Conservation (phyloP, 179 eudicot species). For the Beta corolliflora region DNA sequence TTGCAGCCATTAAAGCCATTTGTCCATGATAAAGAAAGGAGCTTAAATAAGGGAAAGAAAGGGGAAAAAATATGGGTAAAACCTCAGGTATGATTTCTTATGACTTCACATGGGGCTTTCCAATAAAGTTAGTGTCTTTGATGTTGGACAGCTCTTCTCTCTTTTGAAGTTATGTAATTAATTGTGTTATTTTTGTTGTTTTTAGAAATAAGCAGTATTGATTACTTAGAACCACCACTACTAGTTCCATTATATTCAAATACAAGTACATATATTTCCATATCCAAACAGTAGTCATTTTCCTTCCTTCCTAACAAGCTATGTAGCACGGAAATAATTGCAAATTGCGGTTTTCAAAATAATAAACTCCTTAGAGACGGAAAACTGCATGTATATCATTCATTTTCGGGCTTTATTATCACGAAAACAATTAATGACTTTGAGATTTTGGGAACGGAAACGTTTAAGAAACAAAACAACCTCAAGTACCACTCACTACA, state of each 20-base stretch:
- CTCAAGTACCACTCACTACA: background rate
- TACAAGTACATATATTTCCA: background rate
- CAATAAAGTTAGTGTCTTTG: conserved; percentile 33
- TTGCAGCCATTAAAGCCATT: conserved; percentile 18
- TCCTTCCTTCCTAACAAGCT: background rate
- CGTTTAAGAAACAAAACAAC: no score
- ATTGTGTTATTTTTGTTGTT: background rate
- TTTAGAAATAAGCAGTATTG: background rate
- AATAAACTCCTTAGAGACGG: no score
- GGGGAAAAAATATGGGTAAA: background rate
- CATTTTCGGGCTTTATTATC: no score
- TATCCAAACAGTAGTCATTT: conserved; percentile 12
- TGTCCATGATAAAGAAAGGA: conserved; percentile 26
- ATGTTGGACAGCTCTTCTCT: conserved; percentile 36
- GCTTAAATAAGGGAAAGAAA: conserved; percentile 12
- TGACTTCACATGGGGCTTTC: conserved; percentile 38
- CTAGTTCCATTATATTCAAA: background rate
- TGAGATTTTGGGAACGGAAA: no score
- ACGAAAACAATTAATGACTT: no score
- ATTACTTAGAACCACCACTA: conserved; percentile 26
- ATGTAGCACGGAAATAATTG: background rate
- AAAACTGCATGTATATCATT: no score
- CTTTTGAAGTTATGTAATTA: conserved; percentile 10
- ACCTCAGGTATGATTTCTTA: conserved; percentile 28
- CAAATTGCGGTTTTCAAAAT: no score